A percentile compares a stretch with the other conserved stretches of the same genome.
These are phyloP conservation scores for Metschnikowia picachoensis DNA, from an alignment of 805 yeast genomes.

Conservation along the genomic window DNA sequence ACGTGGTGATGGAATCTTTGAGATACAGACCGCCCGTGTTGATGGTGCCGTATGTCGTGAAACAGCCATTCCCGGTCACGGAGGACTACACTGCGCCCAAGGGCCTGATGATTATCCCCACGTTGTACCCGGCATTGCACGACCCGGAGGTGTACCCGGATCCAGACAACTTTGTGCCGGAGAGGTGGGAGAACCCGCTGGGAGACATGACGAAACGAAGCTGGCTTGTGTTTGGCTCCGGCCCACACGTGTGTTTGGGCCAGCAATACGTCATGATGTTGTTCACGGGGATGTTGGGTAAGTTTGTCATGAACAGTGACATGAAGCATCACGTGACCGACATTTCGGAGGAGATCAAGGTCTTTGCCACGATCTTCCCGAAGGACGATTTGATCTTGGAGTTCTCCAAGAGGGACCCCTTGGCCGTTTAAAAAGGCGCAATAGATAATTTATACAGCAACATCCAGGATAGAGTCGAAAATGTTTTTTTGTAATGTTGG, in stretches of 20 bases:
- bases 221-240: conserved; percentile 97
- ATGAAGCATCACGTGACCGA: conserved; percentile 80
- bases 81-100: conserved; percentile 88
- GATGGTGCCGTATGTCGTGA: conserved; percentile 96
- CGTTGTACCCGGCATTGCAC: conserved; percentile 91
- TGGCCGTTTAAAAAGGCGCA: conserved; percentile 4
- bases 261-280: conserved; percentile 90
- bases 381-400: conserved; percentile 85
- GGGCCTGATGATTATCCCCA: conserved; percentile 96
- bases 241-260: conserved; percentile 95
- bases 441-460: no score
- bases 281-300: conserved; percentile 87
- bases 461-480: no score
- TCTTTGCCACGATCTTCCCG: conserved; percentile 97
- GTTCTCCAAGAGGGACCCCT: conserved; percentile 65
- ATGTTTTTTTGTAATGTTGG: no score
- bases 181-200: conserved; percentile 87
- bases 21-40: conserved; percentile 96
- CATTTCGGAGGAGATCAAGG: conserved; percentile 85
- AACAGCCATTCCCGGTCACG: conserved; percentile 79
- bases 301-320: conserved; percentile 77
- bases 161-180: conserved; percentile 94
- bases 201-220: conserved; percentile 77
- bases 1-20: conserved; percentile 88
- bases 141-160: conserved; percentile 95